Percentiles rank a stretch among this genome's conserved stretches.
These are phyloP conservation scores for Trametes gibbosa DNA, from an alignment of 768 basidiomycete genomes.

Conservation along the genomic window DNA sequence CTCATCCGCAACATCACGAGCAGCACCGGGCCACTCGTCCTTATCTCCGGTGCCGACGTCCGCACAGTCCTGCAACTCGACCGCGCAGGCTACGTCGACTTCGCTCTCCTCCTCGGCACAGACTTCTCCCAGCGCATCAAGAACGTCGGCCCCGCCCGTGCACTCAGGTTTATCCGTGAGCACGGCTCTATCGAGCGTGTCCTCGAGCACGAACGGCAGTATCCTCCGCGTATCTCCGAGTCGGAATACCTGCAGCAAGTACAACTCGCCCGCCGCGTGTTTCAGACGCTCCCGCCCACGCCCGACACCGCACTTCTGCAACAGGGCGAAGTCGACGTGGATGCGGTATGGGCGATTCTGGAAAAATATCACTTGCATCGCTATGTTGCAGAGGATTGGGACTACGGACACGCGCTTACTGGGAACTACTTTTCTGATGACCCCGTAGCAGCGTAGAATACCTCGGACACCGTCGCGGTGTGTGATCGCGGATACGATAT, in stretches of 20 bases:
- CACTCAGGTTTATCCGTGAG: conserved; percentile 70
- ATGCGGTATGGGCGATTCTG: conserved; percentile 44
- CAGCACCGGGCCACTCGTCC: conserved; percentile 53
- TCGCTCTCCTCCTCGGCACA: conserved; percentile 83
- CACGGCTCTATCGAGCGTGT: conserved; percentile 73
- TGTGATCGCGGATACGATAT: not conserved
- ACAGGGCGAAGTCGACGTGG: conserved; percentile 39
- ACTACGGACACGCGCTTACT: conserved; percentile 43
- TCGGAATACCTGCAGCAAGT: conserved; percentile 65
- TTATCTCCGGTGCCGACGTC: conserved; percentile 63
- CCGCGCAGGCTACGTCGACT: conserved; percentile 68
- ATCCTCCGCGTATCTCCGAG: conserved; percentile 44
- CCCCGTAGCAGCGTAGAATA: conserved; percentile 33
- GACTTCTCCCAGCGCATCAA: conserved; percentile 87
- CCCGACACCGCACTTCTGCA: conserved; percentile 42
- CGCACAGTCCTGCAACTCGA: conserved; percentile 57
- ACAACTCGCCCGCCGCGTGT: conserved; percentile 58
- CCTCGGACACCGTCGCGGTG: not conserved
- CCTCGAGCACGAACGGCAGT: conserved; percentile 49
- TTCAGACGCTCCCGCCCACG: conserved; percentile 61
- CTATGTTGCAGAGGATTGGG: conserved; percentile 39
- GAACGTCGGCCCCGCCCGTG: conserved; percentile 74
- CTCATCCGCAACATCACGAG: conserved; percentile 75
- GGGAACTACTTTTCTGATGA: conserved; percentile 71
- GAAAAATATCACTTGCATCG: conserved; percentile 50